Evolutionary conservation across 2,329 filamentous ascomycete genomes (phyloP).

Genomic region (Paecilomyces sp.): DNA sequence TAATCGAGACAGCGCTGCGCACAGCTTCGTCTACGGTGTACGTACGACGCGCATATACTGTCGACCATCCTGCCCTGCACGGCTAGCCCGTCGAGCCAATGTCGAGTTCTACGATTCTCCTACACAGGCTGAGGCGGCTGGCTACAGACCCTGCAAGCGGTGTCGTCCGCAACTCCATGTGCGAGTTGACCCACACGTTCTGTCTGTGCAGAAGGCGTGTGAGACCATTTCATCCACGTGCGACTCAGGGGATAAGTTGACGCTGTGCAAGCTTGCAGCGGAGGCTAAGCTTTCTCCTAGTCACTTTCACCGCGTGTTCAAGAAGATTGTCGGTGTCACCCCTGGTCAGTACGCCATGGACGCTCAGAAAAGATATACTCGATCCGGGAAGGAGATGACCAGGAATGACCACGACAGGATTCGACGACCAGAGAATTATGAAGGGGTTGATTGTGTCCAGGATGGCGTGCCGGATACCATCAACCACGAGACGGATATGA

Average conservation of each 20-base stretch:
- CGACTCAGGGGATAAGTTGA: constrained; percentile 23
- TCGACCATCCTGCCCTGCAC: constrained; percentile 48
- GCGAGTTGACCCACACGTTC: constrained; percentile 23
- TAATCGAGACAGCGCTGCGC: constrained; percentile 36
- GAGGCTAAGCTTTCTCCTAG: constrained; percentile 43
- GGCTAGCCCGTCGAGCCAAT: constrained; percentile 52
- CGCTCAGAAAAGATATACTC: not conserved
- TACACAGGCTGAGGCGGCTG: constrained; percentile 40
- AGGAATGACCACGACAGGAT: not conserved
- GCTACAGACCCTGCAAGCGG: constrained; percentile 51
- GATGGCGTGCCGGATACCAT: not conserved
- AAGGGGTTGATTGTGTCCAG: not conserved
- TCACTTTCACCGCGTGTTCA: constrained; percentile 51
- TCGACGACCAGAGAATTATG: not conserved
- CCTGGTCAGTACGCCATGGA: constrained; percentile 35
- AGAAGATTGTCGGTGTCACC: constrained; percentile 44
- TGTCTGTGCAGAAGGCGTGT: constrained; percentile 24
- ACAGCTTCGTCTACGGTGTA: constrained; percentile 51
- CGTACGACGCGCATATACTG: constrained; percentile 51
- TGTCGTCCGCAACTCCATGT: constrained; percentile 41
- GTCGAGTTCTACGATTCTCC: constrained; percentile 48
- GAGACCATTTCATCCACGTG: constrained; percentile 20
- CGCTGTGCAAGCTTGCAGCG: constrained; percentile 39
- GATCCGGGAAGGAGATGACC: not conserved
- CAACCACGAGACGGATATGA: not conserved